Percentiles rank a stretch among this genome's conserved stretches.
These are phyloP conservation scores for Annulohypoxylon bovei DNA, from an alignment of 495 filamentous ascomycete species.

Conservation along the genomic window DNA sequence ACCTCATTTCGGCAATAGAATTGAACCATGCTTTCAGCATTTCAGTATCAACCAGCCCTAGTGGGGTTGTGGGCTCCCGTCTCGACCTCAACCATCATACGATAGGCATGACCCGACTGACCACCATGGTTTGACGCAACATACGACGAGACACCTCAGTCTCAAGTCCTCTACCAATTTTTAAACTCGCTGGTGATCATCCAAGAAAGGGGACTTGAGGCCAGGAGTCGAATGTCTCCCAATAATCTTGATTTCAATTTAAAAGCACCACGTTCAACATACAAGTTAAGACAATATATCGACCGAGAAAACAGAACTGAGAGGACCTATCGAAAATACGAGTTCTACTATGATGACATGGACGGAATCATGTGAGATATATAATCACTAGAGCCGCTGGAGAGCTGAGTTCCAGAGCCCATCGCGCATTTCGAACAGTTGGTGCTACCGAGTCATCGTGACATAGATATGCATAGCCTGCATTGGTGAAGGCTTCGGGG, in stretches of 20 bases:
- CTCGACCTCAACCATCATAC: slow-evolving; percentile 19
- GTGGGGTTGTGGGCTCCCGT: neutral
- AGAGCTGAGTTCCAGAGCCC: neutral
- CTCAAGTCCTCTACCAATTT: neutral
- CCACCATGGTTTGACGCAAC: slow-evolving; percentile 29
- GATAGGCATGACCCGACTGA: slow-evolving; percentile 21
- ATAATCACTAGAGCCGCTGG: neutral
- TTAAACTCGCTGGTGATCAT: neutral
- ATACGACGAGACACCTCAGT: slow-evolving; percentile 15
- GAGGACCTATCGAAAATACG: neutral
- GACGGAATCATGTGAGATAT: neutral
- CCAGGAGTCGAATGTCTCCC: neutral
- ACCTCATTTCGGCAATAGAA: neutral
- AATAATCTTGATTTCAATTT: neutral
- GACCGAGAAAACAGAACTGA: neutral
- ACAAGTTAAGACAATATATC: neutral
- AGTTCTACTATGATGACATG: neutral
- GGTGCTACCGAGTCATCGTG: neutral
- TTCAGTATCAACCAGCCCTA: neutral
- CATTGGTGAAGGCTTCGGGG: neutral
- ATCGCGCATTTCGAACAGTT: neutral
- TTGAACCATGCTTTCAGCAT: neutral
- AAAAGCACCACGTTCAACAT: neutral
- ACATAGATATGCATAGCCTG: neutral
- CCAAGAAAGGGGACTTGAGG: neutral